phyloP scores from a whole-genome alignment of 2,329 filamentous ascomycete species.

The Colletotrichum sp. region DNA sequence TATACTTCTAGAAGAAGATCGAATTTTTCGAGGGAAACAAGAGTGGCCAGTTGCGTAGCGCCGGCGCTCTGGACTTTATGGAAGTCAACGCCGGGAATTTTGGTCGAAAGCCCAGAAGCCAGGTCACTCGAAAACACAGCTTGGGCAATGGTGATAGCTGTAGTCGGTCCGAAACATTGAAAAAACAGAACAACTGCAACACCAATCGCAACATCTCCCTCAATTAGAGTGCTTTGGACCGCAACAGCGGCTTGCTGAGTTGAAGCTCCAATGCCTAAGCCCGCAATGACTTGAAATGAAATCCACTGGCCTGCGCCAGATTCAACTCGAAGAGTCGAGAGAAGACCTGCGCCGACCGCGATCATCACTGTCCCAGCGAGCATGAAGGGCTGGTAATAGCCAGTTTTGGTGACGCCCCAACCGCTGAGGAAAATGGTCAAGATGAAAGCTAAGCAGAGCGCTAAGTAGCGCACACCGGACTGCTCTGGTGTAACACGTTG shows the following conservation, averaged over 20 bases:
- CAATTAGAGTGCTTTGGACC: neutral
- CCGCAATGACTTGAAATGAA: constrained; percentile 18
- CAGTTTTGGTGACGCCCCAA: constrained; percentile 27
- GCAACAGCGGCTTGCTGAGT: constrained; percentile 13
- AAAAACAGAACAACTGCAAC: constrained; percentile 1
- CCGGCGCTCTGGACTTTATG: neutral
- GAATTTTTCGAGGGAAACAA: neutral
- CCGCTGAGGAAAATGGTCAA: constrained; percentile 25
- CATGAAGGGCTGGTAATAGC: constrained; percentile 40
- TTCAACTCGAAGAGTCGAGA: constrained; percentile 6
- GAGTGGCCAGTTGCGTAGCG: neutral
- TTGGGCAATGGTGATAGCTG: neutral
- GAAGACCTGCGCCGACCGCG: constrained; percentile 25
- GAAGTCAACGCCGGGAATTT: neutral
- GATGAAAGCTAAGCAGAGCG: constrained; percentile 29
- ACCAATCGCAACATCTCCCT: neutral
- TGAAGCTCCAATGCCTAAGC: neutral
- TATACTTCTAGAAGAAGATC: neutral
- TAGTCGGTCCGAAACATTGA: constrained; percentile 4
- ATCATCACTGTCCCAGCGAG: constrained; percentile 29
- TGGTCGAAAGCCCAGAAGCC: neutral
- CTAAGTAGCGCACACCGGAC: constrained; percentile 34
- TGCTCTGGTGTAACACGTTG: constrained; percentile 32
- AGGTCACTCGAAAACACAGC: neutral
- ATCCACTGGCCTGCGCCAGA: constrained; percentile 37